Percentiles rank a stretch among this genome's conserved stretches.
Conservation (phyloP, 352 stramenopile species). For the Globisporangium solare region DNA sequence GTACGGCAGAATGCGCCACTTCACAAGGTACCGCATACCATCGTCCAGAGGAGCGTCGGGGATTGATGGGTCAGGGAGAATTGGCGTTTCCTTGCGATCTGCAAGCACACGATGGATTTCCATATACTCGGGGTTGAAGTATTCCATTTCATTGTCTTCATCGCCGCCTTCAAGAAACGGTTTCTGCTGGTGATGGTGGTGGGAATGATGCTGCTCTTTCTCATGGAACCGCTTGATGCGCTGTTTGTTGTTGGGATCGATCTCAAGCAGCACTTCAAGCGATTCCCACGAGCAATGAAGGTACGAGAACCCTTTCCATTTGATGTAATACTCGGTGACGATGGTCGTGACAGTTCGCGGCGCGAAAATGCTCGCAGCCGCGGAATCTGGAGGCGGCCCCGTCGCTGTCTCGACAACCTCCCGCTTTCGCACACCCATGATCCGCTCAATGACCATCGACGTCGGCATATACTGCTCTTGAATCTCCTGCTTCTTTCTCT, state of each 20-base stretch:
- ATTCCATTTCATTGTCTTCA: constrained; percentile 58
- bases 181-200: constrained; percentile 34
- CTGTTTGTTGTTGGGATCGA: constrained; percentile 86
- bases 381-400: constrained; percentile 17
- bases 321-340: constrained; percentile 84
- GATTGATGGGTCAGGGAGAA: constrained; percentile 42
- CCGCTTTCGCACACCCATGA: constrained; percentile 71
- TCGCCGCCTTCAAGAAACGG: constrained; percentile 28
- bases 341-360: constrained; percentile 26
- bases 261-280: constrained; percentile 59
- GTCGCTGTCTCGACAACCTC: constrained; percentile 28
- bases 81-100: constrained; percentile 59
- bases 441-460: constrained; percentile 87
- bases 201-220: constrained; percentile 50
- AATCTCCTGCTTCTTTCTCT: constrained; percentile 21
- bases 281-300: constrained; percentile 87
- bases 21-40: constrained; percentile 79
- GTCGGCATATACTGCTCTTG: constrained; percentile 7
- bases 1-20: constrained; percentile 85
- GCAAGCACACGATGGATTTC: constrained; percentile 88
- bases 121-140: constrained; percentile 89
- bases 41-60: constrained; percentile 81
- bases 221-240: constrained; percentile 87
- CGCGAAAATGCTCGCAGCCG: constrained; percentile 35
- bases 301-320: constrained; percentile 89